Conservation (phyloP, 768 basidiomycete species). For the Tricholoma matsutake region DNA sequence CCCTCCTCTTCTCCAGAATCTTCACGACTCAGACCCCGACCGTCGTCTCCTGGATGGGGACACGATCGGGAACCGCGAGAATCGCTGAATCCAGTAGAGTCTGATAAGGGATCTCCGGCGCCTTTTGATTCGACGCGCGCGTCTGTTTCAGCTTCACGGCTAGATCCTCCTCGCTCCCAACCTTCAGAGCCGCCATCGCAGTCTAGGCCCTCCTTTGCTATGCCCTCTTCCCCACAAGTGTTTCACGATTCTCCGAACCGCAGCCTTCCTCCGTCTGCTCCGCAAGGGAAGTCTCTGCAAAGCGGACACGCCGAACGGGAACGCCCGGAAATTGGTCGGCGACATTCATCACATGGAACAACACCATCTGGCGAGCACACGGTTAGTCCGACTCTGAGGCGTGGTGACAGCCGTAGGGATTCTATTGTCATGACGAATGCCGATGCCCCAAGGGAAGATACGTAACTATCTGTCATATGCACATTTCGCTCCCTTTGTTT, state of each 20-base stretch:
- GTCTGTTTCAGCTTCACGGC: conserved; percentile 46
- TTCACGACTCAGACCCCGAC: conserved; percentile 30
- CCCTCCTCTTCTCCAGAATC: conserved; percentile 28
- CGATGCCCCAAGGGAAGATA: conserved; percentile 25
- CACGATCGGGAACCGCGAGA: conserved; percentile 35
- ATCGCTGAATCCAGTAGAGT: conserved; percentile 30
- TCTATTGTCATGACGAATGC: conserved; percentile 36
- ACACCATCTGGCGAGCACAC: conserved; percentile 3
- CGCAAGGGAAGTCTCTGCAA: conserved; percentile 14
- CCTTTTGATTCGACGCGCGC: conserved; percentile 49
- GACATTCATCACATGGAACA: conserved; percentile 17
- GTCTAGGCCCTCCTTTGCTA: conserved; percentile 15
- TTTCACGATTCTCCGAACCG: conserved; percentile 29
- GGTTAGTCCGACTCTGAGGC: conserved; percentile 15
- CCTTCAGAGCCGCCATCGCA: conserved; percentile 25
- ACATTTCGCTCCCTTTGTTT: background rate
- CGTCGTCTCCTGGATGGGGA: conserved; percentile 41
- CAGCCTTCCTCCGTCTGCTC: conserved; percentile 15
- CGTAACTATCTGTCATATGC: conserved; percentile 7
- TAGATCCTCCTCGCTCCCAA: conserved; percentile 41
- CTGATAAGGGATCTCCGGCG: conserved; percentile 44
- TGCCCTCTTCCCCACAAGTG: conserved; percentile 32
- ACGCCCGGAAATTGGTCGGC: conserved; percentile 23
- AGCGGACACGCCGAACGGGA: conserved; percentile 18
- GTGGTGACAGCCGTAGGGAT: conserved; percentile 32